Conservation (phyloP, 306 rosid genomes). For the Fragaria vesca region DNA sequence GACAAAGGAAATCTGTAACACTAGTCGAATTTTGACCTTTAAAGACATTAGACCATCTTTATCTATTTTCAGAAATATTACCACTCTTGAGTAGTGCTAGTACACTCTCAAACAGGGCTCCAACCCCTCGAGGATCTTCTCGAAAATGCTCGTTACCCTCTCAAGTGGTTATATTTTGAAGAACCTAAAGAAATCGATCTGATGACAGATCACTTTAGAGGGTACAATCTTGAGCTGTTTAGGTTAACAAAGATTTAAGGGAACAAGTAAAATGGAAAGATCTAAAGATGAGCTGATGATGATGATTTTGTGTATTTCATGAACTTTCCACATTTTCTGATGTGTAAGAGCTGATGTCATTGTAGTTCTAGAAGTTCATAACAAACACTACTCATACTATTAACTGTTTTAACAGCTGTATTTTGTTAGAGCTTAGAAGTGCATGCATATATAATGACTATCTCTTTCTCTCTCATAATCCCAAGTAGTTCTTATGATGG, state of each 20-base stretch:
- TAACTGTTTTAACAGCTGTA: slow-evolving; percentile 11
- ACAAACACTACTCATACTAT: background rate
- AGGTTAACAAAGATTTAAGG: background rate
- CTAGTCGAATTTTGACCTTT: background rate
- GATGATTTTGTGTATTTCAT: slow-evolving; percentile 7
- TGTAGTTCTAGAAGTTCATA: slow-evolving; percentile 1
- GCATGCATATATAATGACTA: background rate
- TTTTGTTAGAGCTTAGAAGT: slow-evolving; percentile 4
- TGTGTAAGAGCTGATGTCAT: slow-evolving; percentile 3
- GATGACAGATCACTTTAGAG: background rate
- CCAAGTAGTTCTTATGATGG: slow-evolving; percentile 1
- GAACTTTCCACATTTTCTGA: background rate
- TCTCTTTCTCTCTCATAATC: background rate
- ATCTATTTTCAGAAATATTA: background rate
- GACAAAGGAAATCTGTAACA: background rate
- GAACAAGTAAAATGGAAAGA: background rate
- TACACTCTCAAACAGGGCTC: background rate
- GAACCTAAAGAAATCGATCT: background rate
- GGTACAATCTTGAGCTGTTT: background rate
- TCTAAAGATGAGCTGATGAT: slow-evolving; percentile 3
- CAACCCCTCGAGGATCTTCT: background rate
- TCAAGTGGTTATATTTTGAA: background rate
- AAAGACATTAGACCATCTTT: background rate
- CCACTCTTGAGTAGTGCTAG: background rate
- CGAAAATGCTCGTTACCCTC: background rate